These are phyloP conservation scores for Colletotrichum kahawae DNA, from an alignment of 2,329 filamentous ascomycete genomes.

Conservation along the genomic window DNA sequence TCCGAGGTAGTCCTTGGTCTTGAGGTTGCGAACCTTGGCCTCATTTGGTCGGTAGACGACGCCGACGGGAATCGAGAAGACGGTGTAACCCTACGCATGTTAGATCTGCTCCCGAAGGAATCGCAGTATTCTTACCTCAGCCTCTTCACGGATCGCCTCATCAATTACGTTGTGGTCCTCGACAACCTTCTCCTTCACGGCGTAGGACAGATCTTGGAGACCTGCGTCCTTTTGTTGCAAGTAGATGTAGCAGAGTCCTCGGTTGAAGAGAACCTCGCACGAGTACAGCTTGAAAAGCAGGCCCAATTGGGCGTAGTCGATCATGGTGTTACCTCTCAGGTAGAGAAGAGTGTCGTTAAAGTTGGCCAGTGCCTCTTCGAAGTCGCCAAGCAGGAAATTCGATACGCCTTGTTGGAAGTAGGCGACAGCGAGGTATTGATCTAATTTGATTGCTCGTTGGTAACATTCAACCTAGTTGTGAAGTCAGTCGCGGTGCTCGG, in stretches of 20 bases:
- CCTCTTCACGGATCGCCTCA: conserved; percentile 91
- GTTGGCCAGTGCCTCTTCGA: conserved; percentile 95
- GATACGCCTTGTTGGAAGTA: conserved; percentile 99
- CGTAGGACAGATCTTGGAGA: conserved; percentile 88
- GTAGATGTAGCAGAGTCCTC: conserved; percentile 96
- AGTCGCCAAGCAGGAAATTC: conserved; percentile 95
- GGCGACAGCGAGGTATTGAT: conserved; percentile 95
- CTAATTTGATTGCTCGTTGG: conserved; percentile 86
- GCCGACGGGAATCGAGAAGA: conserved; percentile 97
- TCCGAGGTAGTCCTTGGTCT: conserved; percentile 96
- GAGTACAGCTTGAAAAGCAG: conserved; percentile 96
- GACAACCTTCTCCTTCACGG: conserved; percentile 94
- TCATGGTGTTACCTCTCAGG: conserved; percentile 92
- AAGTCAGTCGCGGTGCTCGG: conserved; percentile 16
- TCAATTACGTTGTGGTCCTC: conserved; percentile 98
- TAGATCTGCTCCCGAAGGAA: not conserved
- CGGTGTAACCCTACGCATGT: conserved; percentile 77
- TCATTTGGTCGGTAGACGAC: conserved; percentile 95
- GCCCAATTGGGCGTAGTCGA: conserved; percentile 96
- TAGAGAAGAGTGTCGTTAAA: conserved; percentile 98
- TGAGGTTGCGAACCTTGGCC: conserved; percentile 97
- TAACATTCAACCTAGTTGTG: conserved; percentile 83
- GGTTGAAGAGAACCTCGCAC: conserved; percentile 97
- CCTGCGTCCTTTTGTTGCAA: conserved; percentile 89
- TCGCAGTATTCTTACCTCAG: conserved; percentile 67